These are phyloP conservation scores for Stachybotrys chartarum DNA, from an alignment of 2,329 filamentous ascomycete species.

Conservation along the genomic window DNA sequence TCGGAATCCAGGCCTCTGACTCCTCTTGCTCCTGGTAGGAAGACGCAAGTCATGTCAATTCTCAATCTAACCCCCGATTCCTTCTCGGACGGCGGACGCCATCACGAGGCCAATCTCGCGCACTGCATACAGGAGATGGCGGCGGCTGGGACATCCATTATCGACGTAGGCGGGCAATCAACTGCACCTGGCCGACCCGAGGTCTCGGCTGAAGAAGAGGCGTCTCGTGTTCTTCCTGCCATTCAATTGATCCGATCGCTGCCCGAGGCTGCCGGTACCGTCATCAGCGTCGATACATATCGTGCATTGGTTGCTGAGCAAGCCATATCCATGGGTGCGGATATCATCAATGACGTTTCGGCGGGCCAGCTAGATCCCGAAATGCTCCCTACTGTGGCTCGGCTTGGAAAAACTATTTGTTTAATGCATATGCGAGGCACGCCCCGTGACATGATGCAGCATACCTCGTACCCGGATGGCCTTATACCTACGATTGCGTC, in stretches of 20 bases:
- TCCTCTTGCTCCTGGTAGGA: slow-evolving; percentile 48
- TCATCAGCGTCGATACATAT: slow-evolving; percentile 89
- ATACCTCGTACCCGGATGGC: slow-evolving; percentile 62
- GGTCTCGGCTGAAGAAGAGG: slow-evolving; percentile 66
- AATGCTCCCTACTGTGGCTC: slow-evolving; percentile 77
- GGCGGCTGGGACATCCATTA: slow-evolving; percentile 65
- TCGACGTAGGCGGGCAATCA: slow-evolving; percentile 91
- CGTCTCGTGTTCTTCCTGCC: slow-evolving; percentile 70
- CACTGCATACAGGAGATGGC: slow-evolving; percentile 57
- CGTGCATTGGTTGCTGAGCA: slow-evolving; percentile 73
- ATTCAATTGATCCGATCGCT: slow-evolving; percentile 64
- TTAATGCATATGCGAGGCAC: slow-evolving; percentile 94
- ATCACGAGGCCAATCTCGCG: slow-evolving; percentile 48
- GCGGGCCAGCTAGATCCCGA: slow-evolving; percentile 69
- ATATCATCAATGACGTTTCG: slow-evolving; percentile 93
- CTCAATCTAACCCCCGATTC: slow-evolving; percentile 94
- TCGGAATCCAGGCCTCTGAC: slow-evolving; percentile 43
- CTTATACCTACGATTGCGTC: slow-evolving; percentile 56
- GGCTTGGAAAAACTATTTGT: slow-evolving; percentile 68
- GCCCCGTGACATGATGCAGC: slow-evolving; percentile 69
- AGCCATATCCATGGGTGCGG: slow-evolving; percentile 70
- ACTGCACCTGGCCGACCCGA: slow-evolving; percentile 70
- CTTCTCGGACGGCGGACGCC: slow-evolving; percentile 81
- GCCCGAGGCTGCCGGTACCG: slow-evolving; percentile 54
- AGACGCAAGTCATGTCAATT: slow-evolving; percentile 85